Percentiles rank a stretch among this genome's conserved stretches.
These are phyloP conservation scores for Picea sitchensis DNA, from an alignment of 75 land plant genomes.

Conservation along the genomic window DNA sequence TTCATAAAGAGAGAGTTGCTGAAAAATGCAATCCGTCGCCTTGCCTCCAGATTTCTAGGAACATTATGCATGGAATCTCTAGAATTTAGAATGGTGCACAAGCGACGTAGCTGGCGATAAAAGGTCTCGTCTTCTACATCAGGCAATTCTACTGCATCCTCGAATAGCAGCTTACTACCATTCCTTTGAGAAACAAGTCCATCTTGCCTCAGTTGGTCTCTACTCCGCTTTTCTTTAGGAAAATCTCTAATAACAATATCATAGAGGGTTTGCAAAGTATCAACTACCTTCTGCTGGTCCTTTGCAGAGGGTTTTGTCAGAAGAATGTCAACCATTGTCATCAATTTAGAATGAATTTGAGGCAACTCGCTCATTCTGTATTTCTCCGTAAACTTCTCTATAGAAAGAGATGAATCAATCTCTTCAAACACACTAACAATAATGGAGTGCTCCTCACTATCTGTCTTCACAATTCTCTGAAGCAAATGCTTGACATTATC, in stretches of 20 bases:
- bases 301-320: constrained; percentile 38
- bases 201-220: constrained; percentile 37
- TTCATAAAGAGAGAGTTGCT: constrained; percentile 95
- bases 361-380: constrained; percentile 53
- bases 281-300: constrained; percentile 61
- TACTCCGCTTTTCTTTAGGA: constrained; percentile 34
- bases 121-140: constrained; percentile 43
- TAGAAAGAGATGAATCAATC: constrained; percentile 39
- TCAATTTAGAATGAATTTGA: constrained; percentile 47
- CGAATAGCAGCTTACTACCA: constrained; percentile 51
- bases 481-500: constrained; percentile 70
- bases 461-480: constrained; percentile 43
- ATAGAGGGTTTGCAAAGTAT: constrained; percentile 72
- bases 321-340: constrained; percentile 35
- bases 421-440: constrained; percentile 40
- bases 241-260: constrained; percentile 66
- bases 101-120: constrained; percentile 59
- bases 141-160: constrained; percentile 77
- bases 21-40: constrained; percentile 84
- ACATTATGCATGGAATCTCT: constrained; percentile 68
- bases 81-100: constrained; percentile 70
- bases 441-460: constrained; percentile 51
- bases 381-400: constrained; percentile 41
- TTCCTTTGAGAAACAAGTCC: constrained; percentile 30
- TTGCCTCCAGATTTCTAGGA: constrained; percentile 86